These are phyloP conservation scores for Ophiorrhiza pumila DNA, from an alignment of 257 asterid species.

Conservation along the genomic window DNA sequence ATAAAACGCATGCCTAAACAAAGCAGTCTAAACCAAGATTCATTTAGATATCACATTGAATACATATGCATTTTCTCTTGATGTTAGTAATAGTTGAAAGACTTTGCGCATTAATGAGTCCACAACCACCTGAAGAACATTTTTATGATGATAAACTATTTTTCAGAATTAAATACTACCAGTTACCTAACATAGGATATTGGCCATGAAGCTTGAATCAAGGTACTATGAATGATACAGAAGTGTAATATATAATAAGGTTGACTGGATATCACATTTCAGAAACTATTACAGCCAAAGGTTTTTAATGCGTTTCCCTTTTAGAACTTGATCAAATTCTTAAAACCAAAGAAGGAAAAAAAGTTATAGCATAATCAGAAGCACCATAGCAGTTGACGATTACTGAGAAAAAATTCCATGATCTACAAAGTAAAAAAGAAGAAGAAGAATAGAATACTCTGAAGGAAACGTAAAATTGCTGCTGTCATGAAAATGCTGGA, in stretches of 20 bases:
- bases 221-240: not conserved
- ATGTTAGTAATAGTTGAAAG: not conserved
- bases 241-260: not conserved
- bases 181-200: not conserved
- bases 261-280: not conserved
- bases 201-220: conserved; percentile 8
- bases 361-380: not conserved
- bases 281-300: not conserved
- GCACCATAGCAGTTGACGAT: not conserved
- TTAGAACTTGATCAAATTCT: conserved; percentile 1
- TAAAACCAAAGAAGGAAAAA: not conserved
- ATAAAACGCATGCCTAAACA: not conserved
- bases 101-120: not conserved
- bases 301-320: not conserved
- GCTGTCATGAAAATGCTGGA: conserved; percentile 95
- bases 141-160: not conserved
- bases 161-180: not conserved
- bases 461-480: conserved; percentile 79
- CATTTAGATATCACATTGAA: not conserved
- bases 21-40: not conserved
- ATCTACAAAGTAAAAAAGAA: not conserved
- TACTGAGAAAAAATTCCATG: not conserved
- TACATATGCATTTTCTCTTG: not conserved
- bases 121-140: not conserved
- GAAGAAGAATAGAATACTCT: conserved; percentile 54